Conservation (phyloP, 2,329 filamentous ascomycete species). For the Aspergillus clavatus region DNA sequence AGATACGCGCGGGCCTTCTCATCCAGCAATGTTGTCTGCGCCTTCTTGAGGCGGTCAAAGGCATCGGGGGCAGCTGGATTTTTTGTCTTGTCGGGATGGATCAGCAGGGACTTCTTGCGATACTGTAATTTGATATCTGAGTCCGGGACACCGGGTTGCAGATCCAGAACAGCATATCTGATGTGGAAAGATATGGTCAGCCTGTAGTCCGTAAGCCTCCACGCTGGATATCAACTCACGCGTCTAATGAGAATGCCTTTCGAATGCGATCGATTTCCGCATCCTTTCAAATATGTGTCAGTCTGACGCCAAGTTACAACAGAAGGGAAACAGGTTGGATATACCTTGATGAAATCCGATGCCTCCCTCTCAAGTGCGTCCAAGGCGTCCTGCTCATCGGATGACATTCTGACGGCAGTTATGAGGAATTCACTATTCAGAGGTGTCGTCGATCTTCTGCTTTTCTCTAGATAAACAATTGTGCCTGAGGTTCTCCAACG, state of each 20-base stretch:
- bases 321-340: conserved; percentile 9
- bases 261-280: conserved; percentile 93
- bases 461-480: neutral
- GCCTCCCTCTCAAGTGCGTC: conserved; percentile 77
- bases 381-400: conserved; percentile 69
- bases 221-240: conserved; percentile 42
- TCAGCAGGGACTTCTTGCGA: conserved; percentile 96
- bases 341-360: conserved; percentile 85
- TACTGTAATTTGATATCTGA: conserved; percentile 93
- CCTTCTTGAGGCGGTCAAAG: conserved; percentile 94
- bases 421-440: neutral
- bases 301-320: conserved; percentile 4
- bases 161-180: conserved; percentile 91
- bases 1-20: conserved; percentile 83
- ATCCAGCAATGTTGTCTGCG: conserved; percentile 84
- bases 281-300: conserved; percentile 55
- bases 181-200: conserved; percentile 3
- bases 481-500: neutral
- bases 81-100: conserved; percentile 96
- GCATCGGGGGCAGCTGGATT: conserved; percentile 89
- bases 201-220: neutral
- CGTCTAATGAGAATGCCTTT: conserved; percentile 77
- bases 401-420: conserved; percentile 40
- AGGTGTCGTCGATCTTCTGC: neutral
- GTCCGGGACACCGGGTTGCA: conserved; percentile 90